Evolutionary conservation across 805 yeast species (phyloP), one percentile per base, ranked within the genome.

Genomic region (Teunomyces funiuensis): DNA sequence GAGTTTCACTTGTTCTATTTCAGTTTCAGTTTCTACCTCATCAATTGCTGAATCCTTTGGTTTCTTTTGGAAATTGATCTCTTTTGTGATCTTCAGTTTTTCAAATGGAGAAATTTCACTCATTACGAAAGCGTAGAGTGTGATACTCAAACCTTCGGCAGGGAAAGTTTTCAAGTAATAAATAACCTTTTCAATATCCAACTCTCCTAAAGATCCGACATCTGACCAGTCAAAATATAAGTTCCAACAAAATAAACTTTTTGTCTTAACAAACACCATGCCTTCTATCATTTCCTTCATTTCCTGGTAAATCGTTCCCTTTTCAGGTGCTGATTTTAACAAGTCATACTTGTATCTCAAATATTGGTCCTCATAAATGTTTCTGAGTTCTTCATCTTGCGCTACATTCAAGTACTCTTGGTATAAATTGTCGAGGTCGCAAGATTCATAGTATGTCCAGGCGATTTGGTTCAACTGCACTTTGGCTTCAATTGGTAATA

Each of bases 201-300:
- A 56, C 2, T 74, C 72, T 7, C 66, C 61, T 4, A 88, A 57
- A 3, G 70, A 62, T 5, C 56, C 57, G 6, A 73, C 74, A 58
- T 89, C 96, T 18, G 66, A 50, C 84, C 91, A 85, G 48, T 89
- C 93, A 43, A 88, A 76, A 53, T 79, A 79, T 8, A 82, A 54
- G 28, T 74, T 70, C 96, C 96, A 90, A 1, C 89, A 87, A 22
- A 75, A 65, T 27, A 77, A 68, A 5, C 80, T 80, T 1, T 74
- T 72, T 16, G 83, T 77, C 28, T 79, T 75, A 11, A 91, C 78
- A 11, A 83, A 64, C 3, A 89, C 79, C 82, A 90, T 78, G 26
- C 85, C 95, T 10, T 79, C 82, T 0, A 80, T 78, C 74, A 80
- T 71, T 7, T 76, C 79, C 33, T 66, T 65, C 3, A 89, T 63